phyloP scores from a whole-genome alignment of 2,329 filamentous ascomycete species.

The Xylariaceae sp. region DNA sequence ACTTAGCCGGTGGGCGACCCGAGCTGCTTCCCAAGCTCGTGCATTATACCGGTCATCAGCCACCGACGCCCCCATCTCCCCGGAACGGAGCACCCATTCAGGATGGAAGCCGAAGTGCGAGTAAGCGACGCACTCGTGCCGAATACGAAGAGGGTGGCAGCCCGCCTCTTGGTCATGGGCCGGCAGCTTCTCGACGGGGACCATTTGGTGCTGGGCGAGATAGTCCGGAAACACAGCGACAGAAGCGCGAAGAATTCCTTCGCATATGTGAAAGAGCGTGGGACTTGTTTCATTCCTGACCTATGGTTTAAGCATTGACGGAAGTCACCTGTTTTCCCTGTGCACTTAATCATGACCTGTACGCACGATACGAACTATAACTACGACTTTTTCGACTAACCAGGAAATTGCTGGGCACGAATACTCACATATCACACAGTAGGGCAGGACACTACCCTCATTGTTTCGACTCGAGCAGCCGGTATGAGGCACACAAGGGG shows the following conservation, averaged over 20 bases:
- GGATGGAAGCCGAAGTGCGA: constrained; percentile 64
- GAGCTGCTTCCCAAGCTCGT: constrained; percentile 92
- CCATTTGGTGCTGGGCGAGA: constrained; percentile 84
- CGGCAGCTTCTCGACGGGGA: constrained; percentile 65
- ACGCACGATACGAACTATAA: constrained; percentile 27
- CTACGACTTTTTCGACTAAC: constrained; percentile 1
- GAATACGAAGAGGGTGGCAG: constrained; percentile 95
- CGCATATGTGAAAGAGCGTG: constrained; percentile 86
- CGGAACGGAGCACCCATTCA: constrained; percentile 57
- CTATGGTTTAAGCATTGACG: constrained; percentile 8
- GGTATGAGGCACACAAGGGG: background rate
- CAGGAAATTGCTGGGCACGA: background rate
- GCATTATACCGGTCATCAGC: constrained; percentile 93
- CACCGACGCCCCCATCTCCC: constrained; percentile 87
- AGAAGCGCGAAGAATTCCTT: constrained; percentile 94
- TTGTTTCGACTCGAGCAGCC: constrained; percentile 3
- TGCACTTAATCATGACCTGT: constrained; percentile 36
- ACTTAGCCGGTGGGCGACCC: constrained; percentile 87
- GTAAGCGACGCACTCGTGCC: constrained; percentile 78
- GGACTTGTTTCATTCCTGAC: constrained; percentile 94
- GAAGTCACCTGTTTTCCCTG: constrained; percentile 34
- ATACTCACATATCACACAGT: background rate
- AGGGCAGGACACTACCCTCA: background rate
- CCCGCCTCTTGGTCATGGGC: constrained; percentile 78
- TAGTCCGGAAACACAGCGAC: constrained; percentile 79